phyloP scores from a whole-genome alignment of 495 filamentous ascomycete species.

The Hamigera avellanea region DNA sequence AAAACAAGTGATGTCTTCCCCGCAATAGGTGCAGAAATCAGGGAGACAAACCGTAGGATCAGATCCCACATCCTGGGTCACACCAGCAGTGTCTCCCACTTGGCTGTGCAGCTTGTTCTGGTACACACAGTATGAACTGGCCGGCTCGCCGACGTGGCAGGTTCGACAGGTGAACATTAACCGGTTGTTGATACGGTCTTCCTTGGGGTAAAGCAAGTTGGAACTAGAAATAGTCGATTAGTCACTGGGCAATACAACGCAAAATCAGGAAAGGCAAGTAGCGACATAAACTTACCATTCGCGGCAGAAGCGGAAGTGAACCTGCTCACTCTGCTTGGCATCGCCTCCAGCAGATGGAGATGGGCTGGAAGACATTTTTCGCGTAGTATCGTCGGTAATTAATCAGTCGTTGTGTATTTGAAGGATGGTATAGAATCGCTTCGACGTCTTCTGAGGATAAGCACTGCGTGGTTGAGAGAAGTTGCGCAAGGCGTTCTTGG shows the following conservation, averaged over 20 bases:
- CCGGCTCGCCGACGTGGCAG: conserved; percentile 78
- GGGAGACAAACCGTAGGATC: conserved; percentile 90
- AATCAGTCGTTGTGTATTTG: neutral
- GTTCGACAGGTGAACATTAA: conserved; percentile 79
- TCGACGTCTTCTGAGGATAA: no score
- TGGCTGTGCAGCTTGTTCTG: conserved; percentile 81
- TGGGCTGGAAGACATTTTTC: conserved; percentile 49
- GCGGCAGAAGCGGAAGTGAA: conserved; percentile 92
- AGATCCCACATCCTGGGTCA: conserved; percentile 88
- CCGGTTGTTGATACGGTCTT: conserved; percentile 56
- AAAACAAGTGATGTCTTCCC: conserved; percentile 37
- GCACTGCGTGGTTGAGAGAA: conserved; percentile 1
- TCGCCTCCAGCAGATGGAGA: conserved; percentile 43
- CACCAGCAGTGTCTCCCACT: conserved; percentile 89
- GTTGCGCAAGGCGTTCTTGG: neutral
- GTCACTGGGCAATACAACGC: conserved; percentile 4
- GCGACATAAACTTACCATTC: conserved; percentile 55
- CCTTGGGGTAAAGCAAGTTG: conserved; percentile 96
- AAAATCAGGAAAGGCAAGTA: neutral
- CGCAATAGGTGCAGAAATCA: conserved; percentile 42
- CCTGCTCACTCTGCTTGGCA: conserved; percentile 56
- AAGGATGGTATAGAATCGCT: neutral
- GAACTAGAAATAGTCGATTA: conserved; percentile 40
- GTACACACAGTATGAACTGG: conserved; percentile 79
- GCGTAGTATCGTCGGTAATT: no score